Evolutionary conservation across 1,284 basidiomycete species (phyloP).

Genomic region (Bondarzewia mesenterica): DNA sequence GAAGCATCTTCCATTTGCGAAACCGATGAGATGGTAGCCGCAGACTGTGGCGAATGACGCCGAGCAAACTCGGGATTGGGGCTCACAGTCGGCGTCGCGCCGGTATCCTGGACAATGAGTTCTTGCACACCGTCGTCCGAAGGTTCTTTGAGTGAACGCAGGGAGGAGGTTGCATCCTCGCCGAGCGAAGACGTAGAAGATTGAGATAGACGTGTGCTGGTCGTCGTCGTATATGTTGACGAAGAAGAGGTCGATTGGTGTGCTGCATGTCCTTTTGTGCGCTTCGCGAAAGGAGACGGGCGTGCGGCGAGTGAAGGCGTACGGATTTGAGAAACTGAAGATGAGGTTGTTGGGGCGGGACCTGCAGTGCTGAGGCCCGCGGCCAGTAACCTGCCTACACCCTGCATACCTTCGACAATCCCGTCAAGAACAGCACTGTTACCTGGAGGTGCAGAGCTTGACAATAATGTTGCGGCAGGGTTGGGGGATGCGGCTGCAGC

Average conservation of each 20-base stretch:
- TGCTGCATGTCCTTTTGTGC: conserved; percentile 2
- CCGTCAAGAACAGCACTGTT: conserved; percentile 37
- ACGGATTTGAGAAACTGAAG: conserved; percentile 1
- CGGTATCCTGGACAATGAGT: conserved; percentile 35
- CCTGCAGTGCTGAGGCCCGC: conserved; percentile 31
- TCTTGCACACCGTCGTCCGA: conserved; percentile 12
- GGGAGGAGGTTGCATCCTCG: neutral
- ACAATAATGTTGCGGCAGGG: conserved; percentile 2
- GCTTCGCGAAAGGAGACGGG: conserved; percentile 7
- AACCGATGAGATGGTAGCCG: neutral
- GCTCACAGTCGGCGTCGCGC: conserved; percentile 35
- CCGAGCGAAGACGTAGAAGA: conserved; percentile 30
- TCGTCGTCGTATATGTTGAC: conserved; percentile 13
- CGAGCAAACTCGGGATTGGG: conserved; percentile 30
- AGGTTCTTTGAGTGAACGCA: conserved; percentile 12
- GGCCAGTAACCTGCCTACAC: conserved; percentile 47
- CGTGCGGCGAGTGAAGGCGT: neutral
- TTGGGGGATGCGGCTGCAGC: conserved; percentile 1
- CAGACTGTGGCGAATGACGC: neutral
- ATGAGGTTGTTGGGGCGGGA: conserved; percentile 11
- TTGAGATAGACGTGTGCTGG: conserved; percentile 33
- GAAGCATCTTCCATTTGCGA: too few relatives aligned
- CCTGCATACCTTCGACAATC: conserved; percentile 59
- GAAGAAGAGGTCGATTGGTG: conserved; percentile 20
- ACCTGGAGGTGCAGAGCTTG: neutral